Conservation (phyloP, 768 basidiomycete genomes). For the Xerocomellus chrysenteron region DNA sequence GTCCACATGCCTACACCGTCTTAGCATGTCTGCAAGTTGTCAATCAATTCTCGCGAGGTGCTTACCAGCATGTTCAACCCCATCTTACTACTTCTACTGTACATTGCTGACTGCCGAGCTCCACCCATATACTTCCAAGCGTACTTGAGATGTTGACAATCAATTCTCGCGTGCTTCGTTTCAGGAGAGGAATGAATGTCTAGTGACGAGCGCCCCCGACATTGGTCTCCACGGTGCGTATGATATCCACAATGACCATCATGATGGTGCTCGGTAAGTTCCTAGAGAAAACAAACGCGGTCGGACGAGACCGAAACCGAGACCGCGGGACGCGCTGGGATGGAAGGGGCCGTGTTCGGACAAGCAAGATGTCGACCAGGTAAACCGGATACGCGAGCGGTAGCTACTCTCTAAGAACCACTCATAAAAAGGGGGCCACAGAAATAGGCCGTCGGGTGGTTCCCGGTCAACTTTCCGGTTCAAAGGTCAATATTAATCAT, state of each 20-base stretch:
- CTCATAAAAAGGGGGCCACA: too few relatives aligned
- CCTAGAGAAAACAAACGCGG: constrained; percentile 6
- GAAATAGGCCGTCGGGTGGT: too few relatives aligned
- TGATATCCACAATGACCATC: constrained; percentile 18
- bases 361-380: not conserved
- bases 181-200: constrained; percentile 33
- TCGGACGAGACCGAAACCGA: too few relatives aligned
- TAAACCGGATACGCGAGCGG: not conserved
- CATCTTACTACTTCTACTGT: constrained; percentile 33
- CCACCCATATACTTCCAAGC: constrained; percentile 34
- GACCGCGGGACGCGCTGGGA: constrained; percentile 24
- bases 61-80: constrained; percentile 31
- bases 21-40: constrained; percentile 7
- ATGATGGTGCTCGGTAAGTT: constrained; percentile 19
- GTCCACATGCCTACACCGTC: constrained; percentile 35
- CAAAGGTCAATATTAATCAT: not conserved
- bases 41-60: constrained; percentile 24
- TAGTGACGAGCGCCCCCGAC: constrained; percentile 37
- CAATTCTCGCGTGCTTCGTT: constrained; percentile 28
- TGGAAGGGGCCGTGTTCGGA: not conserved
- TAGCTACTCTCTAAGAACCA: not conserved
- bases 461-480: too few relatives aligned
- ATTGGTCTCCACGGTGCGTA: constrained; percentile 28
- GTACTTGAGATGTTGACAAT: constrained; percentile 35
- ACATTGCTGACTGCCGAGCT: constrained; percentile 28